Base-by-base conservation (phyloP, 2,329 filamentous ascomycete species). In the Sclerotinia nivalis region DNA sequence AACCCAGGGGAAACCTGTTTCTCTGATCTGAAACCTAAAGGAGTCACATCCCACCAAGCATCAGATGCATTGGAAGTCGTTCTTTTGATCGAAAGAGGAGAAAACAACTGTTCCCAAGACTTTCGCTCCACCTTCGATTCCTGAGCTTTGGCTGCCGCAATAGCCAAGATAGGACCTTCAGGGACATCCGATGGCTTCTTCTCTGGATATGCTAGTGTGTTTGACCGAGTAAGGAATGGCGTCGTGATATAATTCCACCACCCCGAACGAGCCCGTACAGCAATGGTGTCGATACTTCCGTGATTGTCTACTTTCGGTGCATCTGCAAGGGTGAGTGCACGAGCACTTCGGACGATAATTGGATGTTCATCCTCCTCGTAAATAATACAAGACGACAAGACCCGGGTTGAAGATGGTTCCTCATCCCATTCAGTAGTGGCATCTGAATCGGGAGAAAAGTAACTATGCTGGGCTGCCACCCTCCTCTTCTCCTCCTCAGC, bases 171-270 rank as follows among this genome's bases (percentile, higher is more conserved):
- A 73, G 71, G 82, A 78, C 77, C 62, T 54, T 73, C 73, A 4
- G 77, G 76, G 15, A 72, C 64, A 72, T 67, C 71, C 61, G 64
- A 71, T 25, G 59, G 4, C 4, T 73, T 69, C 72, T 37, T 64
- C 18, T 20, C 73, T 69, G 59, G 61, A 59, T 37, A 71, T 9
- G 76, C 74, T 31, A 80, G 74, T 0, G 77, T 79, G 56, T 78
- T 79, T 20, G 78, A 77, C 59, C 76, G 73, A 31, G 77, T 76
- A n/a, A 80, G 66, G 75, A 93, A 93, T 0, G 91, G 91, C 1
- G 91, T 91, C 10, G 86, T 89, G 69, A 93, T 87, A 73, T 91
- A 85, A 75, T 92, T 91, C 91, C 91, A 93, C 91, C 91, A 93
- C 28, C 91, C 91, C 37, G 89, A 90, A 69, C 84, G 84, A 15